Evolutionary conservation across 306 rosid species (phyloP), one percentile per base, ranked within the genome.

Genomic region (Comarum palustre): DNA sequence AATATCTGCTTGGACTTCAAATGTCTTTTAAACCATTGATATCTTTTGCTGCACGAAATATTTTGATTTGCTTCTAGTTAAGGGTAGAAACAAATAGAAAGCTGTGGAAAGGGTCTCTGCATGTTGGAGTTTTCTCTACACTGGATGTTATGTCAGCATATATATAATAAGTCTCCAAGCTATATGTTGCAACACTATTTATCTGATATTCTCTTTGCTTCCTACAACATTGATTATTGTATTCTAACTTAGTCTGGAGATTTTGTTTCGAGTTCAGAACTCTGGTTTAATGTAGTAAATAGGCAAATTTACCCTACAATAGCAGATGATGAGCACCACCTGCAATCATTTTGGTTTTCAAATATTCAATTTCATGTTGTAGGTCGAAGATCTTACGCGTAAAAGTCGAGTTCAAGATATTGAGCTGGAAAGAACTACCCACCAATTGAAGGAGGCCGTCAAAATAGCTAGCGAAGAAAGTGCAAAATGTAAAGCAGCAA

Each of bases 331-430:
- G 25, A 63, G 69, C 20, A 39, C 6, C 47, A 19, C 9, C 25
- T 62, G 45, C 67, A 62, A 34, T 62, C 19, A 15, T 43, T 38
- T 4, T 22, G 57, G 20, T 38, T 29, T 34, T 50, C 52, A n/a
- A 13, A 47, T 31, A n/a, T 52, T 43, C 13, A 52, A 50, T 15
- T 24, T 55, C 52, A 25, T 47, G 45, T 8, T 64, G 19, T 61
- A 95, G 97, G 96, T 92, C 72, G 97, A 87, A 81, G 89, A 74
- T 85, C 90, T 92, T 64, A 90, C 92, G 66, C 86, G 81, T 74
- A 90, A 84, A 83, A 84, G 90, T 64, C 96, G 86, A 82, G 84
- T 79, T 83, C 96, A 87, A 85, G 99, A 90, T 78, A 43, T 81
- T 60, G 96, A 95, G 75, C 75, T 92, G 77, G 90, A 86, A 81